Evolutionary conservation across 2,329 filamentous ascomycete species (phyloP).

Genomic region (Pseudogymnoascus sp.): DNA sequence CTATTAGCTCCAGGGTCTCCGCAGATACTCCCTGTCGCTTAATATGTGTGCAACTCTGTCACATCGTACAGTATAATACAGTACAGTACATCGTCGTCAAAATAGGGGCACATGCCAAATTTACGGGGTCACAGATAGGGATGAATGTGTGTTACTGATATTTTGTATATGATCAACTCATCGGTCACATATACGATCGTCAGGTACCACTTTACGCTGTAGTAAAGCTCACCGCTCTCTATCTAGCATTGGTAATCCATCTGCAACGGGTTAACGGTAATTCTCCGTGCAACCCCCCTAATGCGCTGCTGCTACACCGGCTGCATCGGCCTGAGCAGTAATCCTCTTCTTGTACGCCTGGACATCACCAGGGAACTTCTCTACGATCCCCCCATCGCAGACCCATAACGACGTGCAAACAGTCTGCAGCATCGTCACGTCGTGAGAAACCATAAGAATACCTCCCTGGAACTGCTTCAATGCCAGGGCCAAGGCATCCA

Average conservation of each 20-base stretch:
- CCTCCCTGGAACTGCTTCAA: conserved; percentile 84
- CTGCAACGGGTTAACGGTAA: background rate
- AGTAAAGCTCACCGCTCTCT: background rate
- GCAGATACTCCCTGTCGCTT: conserved; percentile 4
- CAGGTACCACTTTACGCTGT: background rate
- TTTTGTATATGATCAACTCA: background rate
- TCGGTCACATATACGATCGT: background rate
- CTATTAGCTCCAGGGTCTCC: conserved; percentile 2
- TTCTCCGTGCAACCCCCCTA: conserved; percentile 24
- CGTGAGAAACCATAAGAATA: conserved; percentile 97
- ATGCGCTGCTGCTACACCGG: conserved; percentile 71
- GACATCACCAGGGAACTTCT: conserved; percentile 93
- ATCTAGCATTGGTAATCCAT: background rate
- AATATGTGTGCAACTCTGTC: background rate
- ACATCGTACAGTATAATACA: background rate
- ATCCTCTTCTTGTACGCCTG: conserved; percentile 98
- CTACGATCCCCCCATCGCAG: conserved; percentile 85
- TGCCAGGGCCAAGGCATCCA: conserved; percentile 87
- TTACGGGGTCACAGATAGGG: background rate
- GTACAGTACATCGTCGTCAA: background rate
- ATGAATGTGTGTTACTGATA: conserved; percentile 6
- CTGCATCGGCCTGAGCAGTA: conserved; percentile 75
- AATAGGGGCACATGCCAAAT: background rate
- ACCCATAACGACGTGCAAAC: conserved; percentile 96
- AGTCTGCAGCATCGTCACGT: conserved; percentile 96